phyloP scores from a whole-genome alignment of 2,329 filamentous ascomycete species.

The Pseudocercospora vitis region DNA sequence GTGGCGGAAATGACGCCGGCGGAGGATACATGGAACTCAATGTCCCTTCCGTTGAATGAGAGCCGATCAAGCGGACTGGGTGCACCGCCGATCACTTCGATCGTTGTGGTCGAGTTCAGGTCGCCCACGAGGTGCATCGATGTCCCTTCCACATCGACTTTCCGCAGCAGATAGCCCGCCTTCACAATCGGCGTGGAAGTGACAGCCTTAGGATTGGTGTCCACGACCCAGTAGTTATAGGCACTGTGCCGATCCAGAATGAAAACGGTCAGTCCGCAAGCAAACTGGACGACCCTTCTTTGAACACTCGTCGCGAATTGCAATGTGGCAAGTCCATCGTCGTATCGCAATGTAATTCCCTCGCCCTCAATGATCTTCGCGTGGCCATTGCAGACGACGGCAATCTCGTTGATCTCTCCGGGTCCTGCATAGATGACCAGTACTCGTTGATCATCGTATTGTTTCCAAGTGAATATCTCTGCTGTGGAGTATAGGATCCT shows the following conservation, averaged over 20 bases:
- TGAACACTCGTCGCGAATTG: conserved; percentile 58
- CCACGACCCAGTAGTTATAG: conserved; percentile 68
- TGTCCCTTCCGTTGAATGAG: conserved; percentile 58
- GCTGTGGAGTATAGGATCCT: conserved; percentile 68
- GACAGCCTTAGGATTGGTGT: conserved; percentile 42
- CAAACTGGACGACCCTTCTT: conserved; percentile 55
- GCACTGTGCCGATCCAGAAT: conserved; percentile 64
- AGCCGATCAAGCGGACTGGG: conserved; percentile 54
- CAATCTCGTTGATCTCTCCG: conserved; percentile 64
- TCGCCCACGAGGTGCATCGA: conserved; percentile 67
- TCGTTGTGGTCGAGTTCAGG: conserved; percentile 65
- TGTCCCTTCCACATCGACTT: conserved; percentile 54
- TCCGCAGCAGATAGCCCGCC: conserved; percentile 64
- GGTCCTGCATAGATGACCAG: conserved; percentile 65
- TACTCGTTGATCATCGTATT: conserved; percentile 59
- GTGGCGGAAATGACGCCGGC: conserved; percentile 52
- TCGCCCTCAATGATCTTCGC: conserved; percentile 45
- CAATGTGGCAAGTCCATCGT: conserved; percentile 48
- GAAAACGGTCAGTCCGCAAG: conserved; percentile 54
- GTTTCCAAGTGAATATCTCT: conserved; percentile 69
- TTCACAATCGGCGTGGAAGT: conserved; percentile 58
- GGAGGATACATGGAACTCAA: conserved; percentile 33
- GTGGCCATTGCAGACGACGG: conserved; percentile 43
- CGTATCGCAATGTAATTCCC: conserved; percentile 39
- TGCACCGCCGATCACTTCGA: conserved; percentile 68